Conservation (phyloP, 2,329 filamentous ascomycete species). For the Myrmaecium sp. region DNA sequence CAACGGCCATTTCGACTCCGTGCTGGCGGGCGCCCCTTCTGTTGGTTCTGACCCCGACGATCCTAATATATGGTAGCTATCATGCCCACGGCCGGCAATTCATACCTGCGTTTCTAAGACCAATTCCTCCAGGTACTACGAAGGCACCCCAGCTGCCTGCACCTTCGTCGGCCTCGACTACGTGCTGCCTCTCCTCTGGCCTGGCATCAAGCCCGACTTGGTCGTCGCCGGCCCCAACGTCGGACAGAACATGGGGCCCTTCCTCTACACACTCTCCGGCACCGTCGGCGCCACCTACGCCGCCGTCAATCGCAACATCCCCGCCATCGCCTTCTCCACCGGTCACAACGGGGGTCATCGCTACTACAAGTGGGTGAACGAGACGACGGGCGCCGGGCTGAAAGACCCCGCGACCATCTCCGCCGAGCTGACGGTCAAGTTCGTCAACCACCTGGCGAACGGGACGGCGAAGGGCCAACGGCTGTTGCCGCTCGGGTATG, state of each 20-base stretch:
- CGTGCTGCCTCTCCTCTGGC: constrained; percentile 31
- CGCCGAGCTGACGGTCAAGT: constrained; percentile 25
- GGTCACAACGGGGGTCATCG: constrained; percentile 22
- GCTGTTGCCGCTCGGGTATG: constrained; percentile 32
- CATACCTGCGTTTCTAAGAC: too few relatives aligned
- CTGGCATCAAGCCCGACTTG: constrained; percentile 35
- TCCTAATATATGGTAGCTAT: constrained; percentile 38
- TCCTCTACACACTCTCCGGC: constrained; percentile 25
- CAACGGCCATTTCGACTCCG: constrained; percentile 27
- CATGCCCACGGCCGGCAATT: too few relatives aligned
- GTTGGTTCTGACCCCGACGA: constrained; percentile 35
- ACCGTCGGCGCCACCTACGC: constrained; percentile 31
- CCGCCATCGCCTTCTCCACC: constrained; percentile 33
- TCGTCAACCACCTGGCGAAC: constrained; percentile 29
- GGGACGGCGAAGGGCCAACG: constrained; percentile 16
- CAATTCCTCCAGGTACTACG: too few relatives aligned
- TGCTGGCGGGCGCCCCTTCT: constrained; percentile 30
- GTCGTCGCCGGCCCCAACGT: constrained; percentile 40
- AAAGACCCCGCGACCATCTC: constrained; percentile 27
- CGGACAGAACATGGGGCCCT: constrained; percentile 36
- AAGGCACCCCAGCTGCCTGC: constrained; percentile 39
- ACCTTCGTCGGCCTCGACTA: constrained; percentile 41
- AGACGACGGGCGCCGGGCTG: constrained; percentile 12
- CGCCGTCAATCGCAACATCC: constrained; percentile 31
- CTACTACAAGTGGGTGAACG: constrained; percentile 28